Conservation (phyloP, 2,329 filamentous ascomycete genomes). For the Lasiodiplodia hormozganensis region DNA sequence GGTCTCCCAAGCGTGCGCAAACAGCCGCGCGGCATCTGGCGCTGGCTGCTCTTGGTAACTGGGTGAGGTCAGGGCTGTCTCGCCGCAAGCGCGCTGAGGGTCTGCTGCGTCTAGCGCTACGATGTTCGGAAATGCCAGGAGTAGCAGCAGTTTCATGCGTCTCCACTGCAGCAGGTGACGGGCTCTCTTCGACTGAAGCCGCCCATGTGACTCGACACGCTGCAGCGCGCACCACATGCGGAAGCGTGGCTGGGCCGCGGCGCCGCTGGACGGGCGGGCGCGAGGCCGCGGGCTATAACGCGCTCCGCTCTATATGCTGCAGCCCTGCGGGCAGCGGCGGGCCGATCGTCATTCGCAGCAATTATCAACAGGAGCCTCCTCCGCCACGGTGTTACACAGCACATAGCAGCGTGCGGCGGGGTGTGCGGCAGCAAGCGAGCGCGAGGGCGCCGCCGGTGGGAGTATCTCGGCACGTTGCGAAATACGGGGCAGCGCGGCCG, state of each 20-base stretch:
- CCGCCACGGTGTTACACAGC: slow-evolving; percentile 11
- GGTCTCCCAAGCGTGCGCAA: slow-evolving; percentile 14
- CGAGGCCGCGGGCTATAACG: not conserved
- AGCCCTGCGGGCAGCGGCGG: slow-evolving; percentile 3
- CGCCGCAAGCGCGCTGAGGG: slow-evolving; percentile 16
- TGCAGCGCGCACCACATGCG: not conserved
- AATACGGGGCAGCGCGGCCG: slow-evolving; percentile 21
- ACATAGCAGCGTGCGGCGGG: slow-evolving; percentile 5
- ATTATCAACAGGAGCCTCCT: slow-evolving; percentile 10
- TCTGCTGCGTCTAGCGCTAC: slow-evolving; percentile 24
- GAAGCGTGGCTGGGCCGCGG: slow-evolving; percentile 1
- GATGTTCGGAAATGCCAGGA: slow-evolving; percentile 25
- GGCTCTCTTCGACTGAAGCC: slow-evolving; percentile 1
- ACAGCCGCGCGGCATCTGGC: slow-evolving; percentile 24
- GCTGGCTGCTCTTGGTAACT: slow-evolving; percentile 14
- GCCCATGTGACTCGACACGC: slow-evolving; percentile 17
- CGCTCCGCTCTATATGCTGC: slow-evolving; percentile 2
- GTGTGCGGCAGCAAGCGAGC: slow-evolving; percentile 18
- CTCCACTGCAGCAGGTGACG: slow-evolving; percentile 17
- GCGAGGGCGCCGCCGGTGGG: slow-evolving; percentile 1
- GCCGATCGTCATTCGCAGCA: slow-evolving; percentile 9
- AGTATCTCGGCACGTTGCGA: slow-evolving; percentile 15
- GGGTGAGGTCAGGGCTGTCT: slow-evolving; percentile 8
- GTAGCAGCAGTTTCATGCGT: slow-evolving; percentile 20
- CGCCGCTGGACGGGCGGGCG: not conserved